Percentiles rank a stretch among this genome's conserved stretches.
These are phyloP conservation scores for Candida tetrigidarum DNA, from an alignment of 1,139 yeast genomes.

Conservation along the genomic window DNA sequence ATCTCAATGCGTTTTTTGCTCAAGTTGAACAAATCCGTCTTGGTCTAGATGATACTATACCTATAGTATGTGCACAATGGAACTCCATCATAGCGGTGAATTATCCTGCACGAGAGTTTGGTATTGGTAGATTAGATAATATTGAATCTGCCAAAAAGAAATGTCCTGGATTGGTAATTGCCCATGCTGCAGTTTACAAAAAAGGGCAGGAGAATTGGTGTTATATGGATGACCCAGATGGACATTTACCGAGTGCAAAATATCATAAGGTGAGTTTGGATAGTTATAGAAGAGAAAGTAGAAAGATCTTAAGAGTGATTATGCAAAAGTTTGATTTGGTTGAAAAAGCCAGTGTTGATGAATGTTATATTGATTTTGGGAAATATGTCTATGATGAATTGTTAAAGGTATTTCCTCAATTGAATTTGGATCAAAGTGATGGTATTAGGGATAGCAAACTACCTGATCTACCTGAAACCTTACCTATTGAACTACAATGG, in stretches of 20 bases:
- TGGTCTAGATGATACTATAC: constrained; percentile 65
- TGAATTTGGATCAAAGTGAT: constrained; percentile 14
- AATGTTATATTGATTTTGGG: constrained; percentile 86
- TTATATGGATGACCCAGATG: constrained; percentile 37
- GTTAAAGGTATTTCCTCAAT: constrained; percentile 30
- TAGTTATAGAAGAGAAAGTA: constrained; percentile 86
- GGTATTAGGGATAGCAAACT: constrained; percentile 31
- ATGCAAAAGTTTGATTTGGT: constrained; percentile 60
- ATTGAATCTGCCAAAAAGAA: constrained; percentile 68
- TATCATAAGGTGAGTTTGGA: constrained; percentile 86
- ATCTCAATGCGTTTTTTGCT: constrained; percentile 93
- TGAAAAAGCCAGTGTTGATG: constrained; percentile 97
- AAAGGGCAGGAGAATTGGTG: constrained; percentile 88
- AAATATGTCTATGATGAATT: constrained; percentile 31
- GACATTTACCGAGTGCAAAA: constrained; percentile 45
- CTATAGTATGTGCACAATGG: constrained; percentile 97
- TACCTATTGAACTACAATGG: constrained; percentile 38
- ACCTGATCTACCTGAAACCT: constrained; percentile 54
- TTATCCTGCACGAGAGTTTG: constrained; percentile 84
- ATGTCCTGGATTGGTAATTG: constrained; percentile 75
- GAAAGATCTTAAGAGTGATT: constrained; percentile 74
- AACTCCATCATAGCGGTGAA: constrained; percentile 84
- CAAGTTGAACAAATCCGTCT: constrained; percentile 88
- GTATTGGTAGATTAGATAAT: constrained; percentile 78
- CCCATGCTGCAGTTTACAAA: constrained; percentile 93